Conservation (phyloP, 208 protist genomes). For the Leishmania turanica region DNA sequence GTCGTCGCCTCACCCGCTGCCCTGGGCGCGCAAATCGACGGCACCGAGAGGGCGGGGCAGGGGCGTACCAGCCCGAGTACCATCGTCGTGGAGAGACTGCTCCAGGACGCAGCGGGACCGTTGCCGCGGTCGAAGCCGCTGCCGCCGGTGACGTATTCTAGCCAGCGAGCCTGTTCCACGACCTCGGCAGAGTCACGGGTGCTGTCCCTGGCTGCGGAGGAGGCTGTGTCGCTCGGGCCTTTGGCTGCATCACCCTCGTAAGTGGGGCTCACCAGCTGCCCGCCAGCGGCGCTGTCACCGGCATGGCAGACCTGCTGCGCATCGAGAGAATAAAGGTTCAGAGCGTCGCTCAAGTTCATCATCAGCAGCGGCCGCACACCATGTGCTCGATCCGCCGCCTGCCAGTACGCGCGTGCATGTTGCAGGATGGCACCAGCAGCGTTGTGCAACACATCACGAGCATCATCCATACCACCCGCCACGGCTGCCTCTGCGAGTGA, state of each 20-base stretch:
- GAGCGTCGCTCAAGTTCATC: slow-evolving; percentile 6
- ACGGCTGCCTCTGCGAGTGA: slow-evolving; percentile 1
- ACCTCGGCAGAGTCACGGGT: not conserved
- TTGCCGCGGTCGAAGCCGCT: not conserved
- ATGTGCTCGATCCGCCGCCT: not conserved
- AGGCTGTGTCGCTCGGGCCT: not conserved
- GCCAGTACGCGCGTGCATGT: not conserved
- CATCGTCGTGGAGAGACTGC: not conserved
- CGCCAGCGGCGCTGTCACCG: not conserved
- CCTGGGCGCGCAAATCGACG: not conserved
- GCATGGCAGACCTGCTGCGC: not conserved
- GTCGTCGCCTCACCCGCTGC: not conserved
- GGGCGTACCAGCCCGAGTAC: slow-evolving; percentile 8
- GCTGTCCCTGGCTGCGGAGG: not conserved
- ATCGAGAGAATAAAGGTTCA: not conserved
- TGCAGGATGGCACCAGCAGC: slow-evolving; percentile 5
- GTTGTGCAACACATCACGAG: slow-evolving; percentile 12
- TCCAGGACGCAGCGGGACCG: not conserved
- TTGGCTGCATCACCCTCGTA: not conserved
- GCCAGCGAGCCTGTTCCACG: not conserved
- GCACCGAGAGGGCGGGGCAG: not conserved
- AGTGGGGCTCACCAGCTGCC: not conserved
- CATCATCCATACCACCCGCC: not conserved
- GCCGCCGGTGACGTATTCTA: not conserved
- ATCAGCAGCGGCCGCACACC: not conserved